Evolutionary conservation across 495 filamentous ascomycete genomes (phyloP), one percentile per base, ranked within the genome.

Genomic region (Podospora didyma): DNA sequence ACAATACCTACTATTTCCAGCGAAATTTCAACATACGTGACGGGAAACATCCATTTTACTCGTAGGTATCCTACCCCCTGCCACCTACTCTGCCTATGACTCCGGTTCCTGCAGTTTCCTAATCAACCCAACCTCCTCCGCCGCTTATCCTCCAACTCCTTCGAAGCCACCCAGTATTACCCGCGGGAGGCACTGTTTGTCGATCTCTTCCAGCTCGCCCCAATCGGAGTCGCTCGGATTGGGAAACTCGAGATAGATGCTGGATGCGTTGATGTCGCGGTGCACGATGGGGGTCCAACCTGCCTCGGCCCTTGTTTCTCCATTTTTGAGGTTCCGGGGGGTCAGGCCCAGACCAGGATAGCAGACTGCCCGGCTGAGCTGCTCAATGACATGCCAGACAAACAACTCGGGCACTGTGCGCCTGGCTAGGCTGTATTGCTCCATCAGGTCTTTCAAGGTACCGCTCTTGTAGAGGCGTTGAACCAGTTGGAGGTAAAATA

Each of bases 351-450:
- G 50, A 26, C 51, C 49, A n/a, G 60, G 50, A 19, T n/a, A 53
- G 22, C 54, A 4, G 21, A 63, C 26, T 4, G 61, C 61, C 2
- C 50, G 46, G 7, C n/a, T 19, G 16, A 60, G 44, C 54, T 63
- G 57, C 35, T 51, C 50, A 3, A 51, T 46, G 26, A 60, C 46
- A 28, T 60, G 57, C 61, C 61, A 63, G 49, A 63, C 35, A 11
- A 63, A 60, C 0, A 49, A 12, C 54, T 60, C 61, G 2, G 53
- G 48, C n/a, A n/a, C n/a, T n/a, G n/a, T n/a, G n/a, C n/a, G n/a
- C n/a, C n/a, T n/a, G n/a, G n/a, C n/a, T n/a, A n/a, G n/a, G n/a
- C n/a, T n/a, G n/a, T n/a, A n/a, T n/a, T n/a, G n/a, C n/a, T n/a
- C n/a, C n/a, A n/a, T n/a, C n/a, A n/a, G n/a, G n/a, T n/a, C n/a